Evolutionary conservation across 1,284 basidiomycete species (phyloP).

Genomic region (Malassezia equina): DNA sequence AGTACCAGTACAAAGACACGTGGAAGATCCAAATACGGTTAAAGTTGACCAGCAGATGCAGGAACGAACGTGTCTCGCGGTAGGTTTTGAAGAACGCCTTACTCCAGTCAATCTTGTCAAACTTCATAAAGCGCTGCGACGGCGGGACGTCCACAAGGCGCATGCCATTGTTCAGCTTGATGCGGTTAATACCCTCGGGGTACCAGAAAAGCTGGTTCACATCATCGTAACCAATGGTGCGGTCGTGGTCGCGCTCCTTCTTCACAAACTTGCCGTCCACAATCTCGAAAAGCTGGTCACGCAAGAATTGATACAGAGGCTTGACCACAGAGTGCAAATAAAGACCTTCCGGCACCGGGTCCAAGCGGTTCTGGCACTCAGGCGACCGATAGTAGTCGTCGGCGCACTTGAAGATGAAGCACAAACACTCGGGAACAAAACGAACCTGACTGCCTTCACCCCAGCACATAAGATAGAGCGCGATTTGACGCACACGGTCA

Average conservation of each 20-base stretch:
- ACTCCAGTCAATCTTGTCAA: constrained; percentile 48
- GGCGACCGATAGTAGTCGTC: constrained; percentile 98
- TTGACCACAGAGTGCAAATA: constrained; percentile 85
- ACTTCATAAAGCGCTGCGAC: constrained; percentile 48
- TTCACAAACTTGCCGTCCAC: constrained; percentile 85
- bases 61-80: constrained; percentile 46
- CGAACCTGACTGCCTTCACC: constrained; percentile 96
- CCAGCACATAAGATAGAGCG: constrained; percentile 91
- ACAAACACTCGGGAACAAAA: constrained; percentile 93
- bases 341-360: constrained; percentile 87
- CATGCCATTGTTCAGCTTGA: constrained; percentile 71
- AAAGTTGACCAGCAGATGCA: constrained; percentile 48
- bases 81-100: constrained; percentile 48
- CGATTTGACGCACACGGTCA: constrained; percentile 90
- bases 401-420: constrained; percentile 99
- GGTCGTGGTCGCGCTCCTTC: constrained; percentile 82
- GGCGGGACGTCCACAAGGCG: constrained; percentile 53
- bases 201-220: constrained; percentile 99
- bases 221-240: constrained; percentile 97
- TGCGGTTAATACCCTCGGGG: constrained; percentile 91
- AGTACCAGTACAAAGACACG: constrained; percentile 47
- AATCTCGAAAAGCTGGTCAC: constrained; percentile 96
- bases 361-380: constrained; percentile 90
- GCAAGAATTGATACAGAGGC: constrained; percentile 91
- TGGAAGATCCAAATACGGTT: constrained; percentile 49